Conservation (phyloP, 1,284 basidiomycete genomes). For the Leccinum ponderosum region DNA sequence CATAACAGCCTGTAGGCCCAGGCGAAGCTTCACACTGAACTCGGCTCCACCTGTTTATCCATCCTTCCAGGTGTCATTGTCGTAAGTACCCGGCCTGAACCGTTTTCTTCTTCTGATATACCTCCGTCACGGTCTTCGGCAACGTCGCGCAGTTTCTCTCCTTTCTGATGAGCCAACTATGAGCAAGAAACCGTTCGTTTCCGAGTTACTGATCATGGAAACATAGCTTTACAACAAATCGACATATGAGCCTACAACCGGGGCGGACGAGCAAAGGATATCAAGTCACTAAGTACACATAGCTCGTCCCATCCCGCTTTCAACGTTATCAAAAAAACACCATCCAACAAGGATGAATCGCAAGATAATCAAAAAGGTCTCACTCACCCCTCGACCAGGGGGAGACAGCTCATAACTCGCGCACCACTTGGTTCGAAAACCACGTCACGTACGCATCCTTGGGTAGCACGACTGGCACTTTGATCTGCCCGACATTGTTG, state of each 20-base stretch:
- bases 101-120: not conserved
- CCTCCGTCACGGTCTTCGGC: not conserved
- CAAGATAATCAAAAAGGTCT: not conserved
- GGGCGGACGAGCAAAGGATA: not conserved
- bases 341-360: not conserved
- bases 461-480: not conserved
- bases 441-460: not conserved
- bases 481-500: constrained; percentile 5
- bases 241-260: not conserved
- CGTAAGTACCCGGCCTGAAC: not conserved
- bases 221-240: not conserved
- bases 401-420: not conserved
- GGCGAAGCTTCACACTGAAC: constrained; percentile 17
- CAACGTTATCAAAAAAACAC: not conserved
- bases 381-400: not conserved
- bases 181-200: not conserved
- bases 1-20: constrained; percentile 39
- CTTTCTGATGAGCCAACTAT: not conserved
- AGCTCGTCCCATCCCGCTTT: not conserved
- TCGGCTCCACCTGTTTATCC: not conserved
- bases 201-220: not conserved
- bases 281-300: not conserved
- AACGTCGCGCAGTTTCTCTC: not conserved
- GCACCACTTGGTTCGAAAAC: not conserved
- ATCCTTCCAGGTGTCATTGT: not conserved